Conservation (phyloP, 2,329 filamentous ascomycete species). For the Sporothrix euskadiensis region DNA sequence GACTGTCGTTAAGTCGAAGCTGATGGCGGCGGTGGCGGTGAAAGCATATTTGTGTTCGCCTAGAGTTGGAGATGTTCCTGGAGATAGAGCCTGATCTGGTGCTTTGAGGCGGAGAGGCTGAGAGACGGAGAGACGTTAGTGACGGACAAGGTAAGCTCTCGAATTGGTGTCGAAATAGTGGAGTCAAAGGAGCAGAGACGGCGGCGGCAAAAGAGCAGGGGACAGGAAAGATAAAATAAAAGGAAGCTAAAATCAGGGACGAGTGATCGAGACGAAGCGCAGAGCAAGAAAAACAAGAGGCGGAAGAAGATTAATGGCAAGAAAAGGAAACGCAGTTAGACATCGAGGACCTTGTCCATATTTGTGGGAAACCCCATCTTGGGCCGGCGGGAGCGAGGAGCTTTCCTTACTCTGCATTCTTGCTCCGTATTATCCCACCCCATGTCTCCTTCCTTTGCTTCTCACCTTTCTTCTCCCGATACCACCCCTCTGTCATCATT, state of each 20-base stretch:
- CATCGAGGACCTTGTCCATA: constrained; percentile 2
- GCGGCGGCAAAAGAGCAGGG: not conserved
- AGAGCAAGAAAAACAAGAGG: not conserved
- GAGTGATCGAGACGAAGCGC: not conserved
- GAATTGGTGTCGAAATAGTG: constrained; percentile 9
- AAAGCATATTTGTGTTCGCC: not conserved
- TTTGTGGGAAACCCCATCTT: not conserved
- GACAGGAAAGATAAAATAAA: not conserved
- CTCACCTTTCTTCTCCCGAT: not conserved
- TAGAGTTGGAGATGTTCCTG: not conserved
- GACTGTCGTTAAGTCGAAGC: not conserved
- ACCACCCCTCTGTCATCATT: constrained; percentile 1
- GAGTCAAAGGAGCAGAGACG: not conserved
- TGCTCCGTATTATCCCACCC: not conserved
- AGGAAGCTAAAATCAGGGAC: not conserved
- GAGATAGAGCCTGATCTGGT: not conserved
- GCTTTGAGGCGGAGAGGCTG: not conserved
- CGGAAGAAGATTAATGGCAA: not conserved
- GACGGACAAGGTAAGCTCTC: constrained; percentile 17
- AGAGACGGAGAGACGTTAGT: not conserved
- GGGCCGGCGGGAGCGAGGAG: not conserved
- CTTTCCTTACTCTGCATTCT: not conserved
- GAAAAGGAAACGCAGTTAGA: not conserved
- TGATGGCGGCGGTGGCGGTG: not conserved
- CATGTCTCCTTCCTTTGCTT: constrained; percentile 16